Conservation (phyloP, 306 rosid species). For the Erythrophleum fordii region DNA sequence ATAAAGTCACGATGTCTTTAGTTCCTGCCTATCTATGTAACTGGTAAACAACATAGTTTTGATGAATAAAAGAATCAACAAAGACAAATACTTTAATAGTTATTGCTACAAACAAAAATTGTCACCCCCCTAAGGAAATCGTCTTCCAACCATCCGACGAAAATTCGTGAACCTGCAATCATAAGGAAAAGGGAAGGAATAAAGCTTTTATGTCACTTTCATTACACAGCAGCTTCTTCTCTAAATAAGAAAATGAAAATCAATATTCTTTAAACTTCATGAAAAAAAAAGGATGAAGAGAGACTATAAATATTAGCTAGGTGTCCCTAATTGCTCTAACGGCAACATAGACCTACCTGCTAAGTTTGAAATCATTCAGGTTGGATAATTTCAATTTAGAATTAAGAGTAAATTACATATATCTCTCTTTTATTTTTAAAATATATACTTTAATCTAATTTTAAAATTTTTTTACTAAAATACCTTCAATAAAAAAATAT, state of each 20-base stretch:
- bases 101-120: background rate
- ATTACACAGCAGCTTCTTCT: background rate
- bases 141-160: conserved; percentile 22
- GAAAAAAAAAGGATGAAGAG: background rate
- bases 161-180: conserved; percentile 31
- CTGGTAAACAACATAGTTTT: conserved; percentile 22
- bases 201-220: background rate
- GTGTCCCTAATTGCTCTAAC: background rate
- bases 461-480: background rate
- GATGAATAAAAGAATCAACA: conserved; percentile 14
- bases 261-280: background rate
- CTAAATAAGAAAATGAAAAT: conserved; percentile 3
- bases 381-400: background rate
- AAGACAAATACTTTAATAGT: background rate
- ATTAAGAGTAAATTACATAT: too few species aligned
- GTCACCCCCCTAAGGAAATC: conserved; percentile 12
- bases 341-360: background rate
- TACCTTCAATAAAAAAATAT: background rate
- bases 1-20: conserved; percentile 13
- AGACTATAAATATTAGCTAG: background rate
- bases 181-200: conserved; percentile 5
- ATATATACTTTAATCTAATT: background rate
- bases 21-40: background rate
- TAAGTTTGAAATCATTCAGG: background rate
- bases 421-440: too few species aligned